Base-by-base conservation (phyloP, 768 basidiomycete species). In the Hemileccinum rubropunctum region DNA sequence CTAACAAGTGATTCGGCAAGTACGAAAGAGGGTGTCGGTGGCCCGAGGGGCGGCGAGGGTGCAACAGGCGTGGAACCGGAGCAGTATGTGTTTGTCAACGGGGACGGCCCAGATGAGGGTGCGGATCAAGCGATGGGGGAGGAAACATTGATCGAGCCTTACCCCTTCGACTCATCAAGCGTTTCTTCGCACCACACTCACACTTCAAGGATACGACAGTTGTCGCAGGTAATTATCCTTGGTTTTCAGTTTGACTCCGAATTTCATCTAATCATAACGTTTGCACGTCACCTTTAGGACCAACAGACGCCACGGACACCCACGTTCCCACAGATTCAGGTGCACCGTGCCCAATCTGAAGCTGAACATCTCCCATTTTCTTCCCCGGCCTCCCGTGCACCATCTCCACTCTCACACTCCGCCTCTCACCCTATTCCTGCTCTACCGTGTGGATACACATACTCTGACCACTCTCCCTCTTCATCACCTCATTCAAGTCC, bases 31-130 rank as follows among this genome's bases (percentile, higher is more conserved):
- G 53, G 36, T 13, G 23, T 32, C 15, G 35, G 35, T 37, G 33
- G 42, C 11, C 32, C 58, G 27, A 42, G 47, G 21, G 35, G 30
- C 37, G 26, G 10, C 14, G 37, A 30, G 1, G 26, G 37, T 34
- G 34, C 38, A n/a, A 35, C 42, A 3, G 50, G 48, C 6, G 58
- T 49, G 34, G 61, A 48, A 43, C 51, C 54, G 2, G 64, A 61
- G 4, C 66, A 53, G 33, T 69, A 61, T 21, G 51, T 69, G 1
- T 48, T 69, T 41, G 63, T 69, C 18, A 43, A 61, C 13, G 67
- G 54, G 0, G 34, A 58, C 20, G 50, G 46, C 7, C 53, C 52
- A 35, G 50, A 33, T 18, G 52, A 46, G 20, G 17, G 8, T 27
- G 27, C 6, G 7, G 48, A 53, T 40, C 56, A 20, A 42, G 52